Evolutionary conservation across 164 flowering plant species (phyloP), one percentile per base, ranked within the genome.

Genomic region (Macadamia integrifolia): DNA sequence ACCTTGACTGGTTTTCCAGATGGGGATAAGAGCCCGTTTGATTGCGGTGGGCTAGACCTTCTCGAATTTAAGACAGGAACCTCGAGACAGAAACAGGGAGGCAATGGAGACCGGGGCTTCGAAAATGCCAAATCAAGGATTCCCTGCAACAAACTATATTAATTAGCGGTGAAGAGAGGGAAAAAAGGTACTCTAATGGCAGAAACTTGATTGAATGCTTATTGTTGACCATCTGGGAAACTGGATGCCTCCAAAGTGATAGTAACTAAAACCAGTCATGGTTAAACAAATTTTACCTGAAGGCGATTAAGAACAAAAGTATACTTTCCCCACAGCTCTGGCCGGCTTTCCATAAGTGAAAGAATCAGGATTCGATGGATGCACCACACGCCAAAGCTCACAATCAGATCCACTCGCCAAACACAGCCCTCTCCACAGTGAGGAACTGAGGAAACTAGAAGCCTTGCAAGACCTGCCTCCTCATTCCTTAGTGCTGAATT

Each of bases 351-450:
- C 98, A 92, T 87, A n/a, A 89, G 85, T 56, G 99, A 89, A 50
- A 95, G 84, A 62, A 87, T 92, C 68, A 94, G 89, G 58, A 94
- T 73, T 71, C 96, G 81, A 62, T 85, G 99, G 58, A 90, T 86
- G 83, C 98, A 90, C 98, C 98, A 94, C 13, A 94, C 97, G 6
- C 99, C 99, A 67, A 94, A 94, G 82, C 98, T 92, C 58, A 87
- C 72, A 11, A 94, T 72, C 63, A 94, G 72, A 74, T 87, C 93
- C 46, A 70, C 78, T 72, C 63, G 79, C 93, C 94, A 94, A 55
- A 90, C 75, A 76, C 99, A 94, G 6, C 87, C 88, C 50, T 94
- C 98, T 7, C 97, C 97, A 70, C 99, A 92, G 61, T 83, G 71
- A 68, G 97, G 94, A 71, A 89, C 78, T 1, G 90, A 81, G 40